A percentile compares a stretch with the other conserved stretches of the same genome.
Conservation (phyloP, 257 asterid genomes). For the Agastache rugosa region DNA sequence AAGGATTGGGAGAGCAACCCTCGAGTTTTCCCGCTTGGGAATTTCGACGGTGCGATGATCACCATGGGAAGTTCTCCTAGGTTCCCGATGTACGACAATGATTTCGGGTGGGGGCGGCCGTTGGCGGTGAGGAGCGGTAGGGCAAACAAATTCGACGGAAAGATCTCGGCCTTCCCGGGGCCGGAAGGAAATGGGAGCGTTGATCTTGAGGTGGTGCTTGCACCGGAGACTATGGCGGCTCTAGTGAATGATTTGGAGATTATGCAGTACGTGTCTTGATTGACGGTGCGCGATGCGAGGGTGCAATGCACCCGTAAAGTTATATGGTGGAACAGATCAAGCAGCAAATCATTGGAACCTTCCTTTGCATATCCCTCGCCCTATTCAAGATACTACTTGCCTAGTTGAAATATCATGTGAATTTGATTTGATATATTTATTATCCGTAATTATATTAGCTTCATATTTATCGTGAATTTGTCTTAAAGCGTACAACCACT, state of each 20-base stretch:
- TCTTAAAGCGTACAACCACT: not conserved
- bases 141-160: constrained; percentile 96
- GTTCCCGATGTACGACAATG: constrained; percentile 95
- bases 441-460: not conserved
- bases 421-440: not conserved
- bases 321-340: not conserved
- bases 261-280: constrained; percentile 74
- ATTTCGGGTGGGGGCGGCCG: constrained; percentile 96
- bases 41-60: constrained; percentile 95
- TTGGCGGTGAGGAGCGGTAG: constrained; percentile 83
- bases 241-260: constrained; percentile 75
- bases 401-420: not conserved
- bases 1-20: constrained; percentile 92
- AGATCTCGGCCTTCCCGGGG: constrained; percentile 95
- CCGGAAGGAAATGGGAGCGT: constrained; percentile 80
- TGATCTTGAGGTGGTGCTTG: constrained; percentile 92
- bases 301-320: not conserved
- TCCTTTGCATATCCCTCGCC: not conserved
- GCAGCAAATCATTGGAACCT: not conserved
- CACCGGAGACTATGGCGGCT: constrained; percentile 76
- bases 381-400: not conserved
- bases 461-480: not conserved
- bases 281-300: not conserved
- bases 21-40: constrained; percentile 81
- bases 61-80: constrained; percentile 99